Evolutionary conservation across 495 filamentous ascomycete species (phyloP).

Genomic region (Neurospora hispaniola): DNA sequence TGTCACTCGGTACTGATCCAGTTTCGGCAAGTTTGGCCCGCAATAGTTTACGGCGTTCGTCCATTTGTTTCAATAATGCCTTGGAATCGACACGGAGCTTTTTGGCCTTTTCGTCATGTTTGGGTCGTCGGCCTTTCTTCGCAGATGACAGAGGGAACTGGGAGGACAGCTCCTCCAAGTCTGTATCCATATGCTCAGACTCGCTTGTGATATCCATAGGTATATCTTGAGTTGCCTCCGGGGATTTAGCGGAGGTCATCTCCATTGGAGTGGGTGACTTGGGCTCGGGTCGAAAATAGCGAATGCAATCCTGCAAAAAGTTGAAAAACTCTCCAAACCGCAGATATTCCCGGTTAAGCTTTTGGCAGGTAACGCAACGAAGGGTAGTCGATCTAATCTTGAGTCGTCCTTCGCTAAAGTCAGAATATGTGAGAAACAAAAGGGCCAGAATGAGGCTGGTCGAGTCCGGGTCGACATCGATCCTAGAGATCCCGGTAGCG

Average conservation of each 20-base stretch:
- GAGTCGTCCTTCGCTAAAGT: slow-evolving; percentile 1
- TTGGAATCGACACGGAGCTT: slow-evolving; percentile 36
- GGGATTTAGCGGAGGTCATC: background rate
- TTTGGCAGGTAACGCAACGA: background rate
- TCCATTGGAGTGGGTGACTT: slow-evolving; percentile 4
- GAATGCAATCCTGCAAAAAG: slow-evolving; percentile 8
- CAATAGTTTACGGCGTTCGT: slow-evolving; percentile 38
- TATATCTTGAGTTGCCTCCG: background rate
- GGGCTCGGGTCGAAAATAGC: slow-evolving; percentile 3
- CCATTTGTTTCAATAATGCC: slow-evolving; percentile 34
- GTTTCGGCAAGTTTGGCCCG: slow-evolving; percentile 29
- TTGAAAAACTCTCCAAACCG: slow-evolving; percentile 9
- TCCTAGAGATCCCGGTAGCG: background rate
- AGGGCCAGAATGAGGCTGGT: slow-evolving; percentile 5
- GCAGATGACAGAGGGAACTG: slow-evolving; percentile 7
- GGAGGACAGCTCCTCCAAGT: slow-evolving; percentile 2
- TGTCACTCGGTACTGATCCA: slow-evolving; percentile 31
- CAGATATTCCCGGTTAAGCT: background rate
- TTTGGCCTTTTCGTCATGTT: slow-evolving; percentile 37
- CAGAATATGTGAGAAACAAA: slow-evolving; percentile 18
- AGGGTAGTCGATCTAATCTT: background rate
- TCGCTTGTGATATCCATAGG: background rate
- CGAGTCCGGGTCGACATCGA: background rate
- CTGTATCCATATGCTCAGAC: slow-evolving; percentile 1
- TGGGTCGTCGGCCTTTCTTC: slow-evolving; percentile 38